Base-by-base conservation (phyloP, 345 rosid genomes). In the Sapria himalayana region DNA sequence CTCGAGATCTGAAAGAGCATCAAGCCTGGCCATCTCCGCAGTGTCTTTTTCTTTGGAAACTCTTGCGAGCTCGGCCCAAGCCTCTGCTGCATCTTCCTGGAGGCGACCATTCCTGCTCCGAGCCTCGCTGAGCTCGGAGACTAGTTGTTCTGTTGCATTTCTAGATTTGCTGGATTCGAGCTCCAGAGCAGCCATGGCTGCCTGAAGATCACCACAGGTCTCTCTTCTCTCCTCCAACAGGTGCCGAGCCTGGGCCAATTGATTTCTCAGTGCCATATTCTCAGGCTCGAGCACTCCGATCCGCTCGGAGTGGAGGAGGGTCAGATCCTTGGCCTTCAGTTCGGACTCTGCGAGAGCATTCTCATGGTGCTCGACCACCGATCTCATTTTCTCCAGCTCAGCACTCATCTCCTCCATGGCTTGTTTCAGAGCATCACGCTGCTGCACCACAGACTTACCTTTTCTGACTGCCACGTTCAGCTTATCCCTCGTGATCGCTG, bases 391-490 rank as follows among this genome's bases (percentile, higher is more conserved):
- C 52, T 58, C 78, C 57, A 76, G 46, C 59, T 82, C 85, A 7
- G 39, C 5, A 39, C 42, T 82, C 73, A 72, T 57, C 64, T 56
- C 80, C 62, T 82, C 91, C 48, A 74, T 57, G 34, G 65, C 63
- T 64, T 74, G 81, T 49, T 82, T 76, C 62, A 89, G 64, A 54
- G 60, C 51, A 61, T 89, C 93, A 50, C 82, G 79, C 41, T 68
- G 78, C 54, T 82, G 94, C 63, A 89, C 85, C 67, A 89, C 65
- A 13, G 72, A 71, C 66, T 89, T 89, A 42, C 98, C 94, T 76
- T 89, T 89, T 58, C 91, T 68, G 56, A 89, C 94, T 29, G 94
- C 98, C 56, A 79, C 73, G 50, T 70, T 79, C 64, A 89, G 48
- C 63, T 82, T 89, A 66, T 89, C 98, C 50, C 85, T 74, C 5